Base-by-base conservation (phyloP, 495 filamentous ascomycete genomes). In the Hypoxylon perforatum region DNA sequence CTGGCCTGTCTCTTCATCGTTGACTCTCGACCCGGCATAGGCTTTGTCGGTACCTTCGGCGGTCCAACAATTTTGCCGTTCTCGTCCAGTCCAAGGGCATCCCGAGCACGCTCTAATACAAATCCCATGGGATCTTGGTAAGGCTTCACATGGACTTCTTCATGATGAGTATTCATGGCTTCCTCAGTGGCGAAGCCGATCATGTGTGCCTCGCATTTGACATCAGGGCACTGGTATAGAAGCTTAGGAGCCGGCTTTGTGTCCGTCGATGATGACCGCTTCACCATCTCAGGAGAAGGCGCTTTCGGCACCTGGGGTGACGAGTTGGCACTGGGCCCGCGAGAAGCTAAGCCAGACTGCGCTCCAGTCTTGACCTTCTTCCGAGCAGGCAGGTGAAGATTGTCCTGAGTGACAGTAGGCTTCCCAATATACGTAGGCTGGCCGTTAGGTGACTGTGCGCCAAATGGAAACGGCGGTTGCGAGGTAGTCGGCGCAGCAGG, bases 381-480 rank as follows among this genome's bases (percentile, higher is more conserved):
- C 22, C 80, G 76, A 17, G 77, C 69, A 9, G 87, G 86, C 2
- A 87, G 67, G 17, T 82, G 77, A 23, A 88, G 77, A 44, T 84
- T 83, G 4, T 79, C 77, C 36, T 80, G 75, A 5, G 82, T 85
- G 4, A 87, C 54, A 19, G 76, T 65, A 14, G 76, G 70, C 39
- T 81, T 77, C 38, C 70, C 72, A 38, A 79, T 72, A 60, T 88
- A 88, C 0, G 76, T 77, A 4, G 92, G 90, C 19, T 88, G 82
- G 4, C 91, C 90, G 45, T 89, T 82, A 15, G 91, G 92, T 30
- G 92, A 92, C 39, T 89, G 85, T 7, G 84, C 83, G 18, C 87
- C 88, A 61, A 94, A 84, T 42, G 83, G 83, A 72, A 91, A 91
- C 0, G 89, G 86, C 36, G 88, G 82, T 41, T 90, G 85, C 0